These are phyloP conservation scores for Fusarium miscanthi DNA, from an alignment of 2,329 filamentous ascomycete species.

Conservation along the genomic window DNA sequence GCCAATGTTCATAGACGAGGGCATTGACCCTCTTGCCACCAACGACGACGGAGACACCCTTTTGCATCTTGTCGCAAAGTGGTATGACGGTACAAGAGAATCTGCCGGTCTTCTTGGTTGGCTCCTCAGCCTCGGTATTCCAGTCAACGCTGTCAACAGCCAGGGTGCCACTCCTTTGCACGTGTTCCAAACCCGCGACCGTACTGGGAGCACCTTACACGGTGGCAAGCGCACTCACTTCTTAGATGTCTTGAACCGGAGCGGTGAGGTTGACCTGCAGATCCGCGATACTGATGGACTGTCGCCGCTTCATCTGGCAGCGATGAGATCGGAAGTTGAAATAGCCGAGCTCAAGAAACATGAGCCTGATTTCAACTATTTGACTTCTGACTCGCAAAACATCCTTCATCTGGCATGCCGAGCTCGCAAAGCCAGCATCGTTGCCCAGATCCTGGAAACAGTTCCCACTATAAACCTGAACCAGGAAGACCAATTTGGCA, in stretches of 20 bases:
- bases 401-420: conserved; percentile 35
- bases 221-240: background rate
- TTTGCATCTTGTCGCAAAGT: conserved; percentile 20
- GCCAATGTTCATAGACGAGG: conserved; percentile 2
- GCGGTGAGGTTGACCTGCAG: conserved; percentile 9
- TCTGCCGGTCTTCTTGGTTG: background rate
- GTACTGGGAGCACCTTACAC: background rate
- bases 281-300: conserved; percentile 28
- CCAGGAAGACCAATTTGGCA: conserved; percentile 21
- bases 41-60: conserved; percentile 29
- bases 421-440: conserved; percentile 21
- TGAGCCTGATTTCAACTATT: conserved; percentile 4
- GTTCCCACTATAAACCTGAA: conserved; percentile 3
- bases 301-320: conserved; percentile 30
- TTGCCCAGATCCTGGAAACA: conserved; percentile 14
- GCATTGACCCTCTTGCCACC: conserved; percentile 20
- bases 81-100: background rate
- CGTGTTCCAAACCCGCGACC: background rate
- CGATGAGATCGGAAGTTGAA: conserved; percentile 17
- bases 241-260: conserved; percentile 12
- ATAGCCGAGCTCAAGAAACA: conserved; percentile 7
- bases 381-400: conserved; percentile 32
- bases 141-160: conserved; percentile 31
- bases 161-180: conserved; percentile 32
- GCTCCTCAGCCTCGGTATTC: conserved; percentile 25